Evolutionary conservation across 176 grass and related monocot species (phyloP), one percentile per base, ranked within the genome.

Genomic region (Phoenix roebelenii): DNA sequence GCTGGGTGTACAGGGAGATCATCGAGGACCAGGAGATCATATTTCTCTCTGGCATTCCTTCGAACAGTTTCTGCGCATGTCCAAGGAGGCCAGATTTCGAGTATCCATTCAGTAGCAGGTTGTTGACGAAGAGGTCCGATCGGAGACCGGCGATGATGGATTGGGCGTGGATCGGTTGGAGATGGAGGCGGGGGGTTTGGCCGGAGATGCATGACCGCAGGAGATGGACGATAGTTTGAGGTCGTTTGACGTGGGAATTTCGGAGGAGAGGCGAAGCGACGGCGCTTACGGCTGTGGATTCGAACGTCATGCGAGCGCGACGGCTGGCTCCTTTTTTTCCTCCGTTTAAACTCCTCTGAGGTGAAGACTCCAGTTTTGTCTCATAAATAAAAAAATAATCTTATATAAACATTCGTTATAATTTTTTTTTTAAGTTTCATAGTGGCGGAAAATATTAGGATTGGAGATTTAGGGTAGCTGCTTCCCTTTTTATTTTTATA

Each of bases 1-100:
- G 62, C 32, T 78, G 70, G 20, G 79, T 15, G 66, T 81, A 89
- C 85, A 86, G 78, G 82, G 84, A 86, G 66, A 86, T 89, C 73
- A 48, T 73, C 0, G 79, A 83, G n/a, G 76, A 78, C 85, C 90
- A 89, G 64, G 90, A 81, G 58, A 86, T 70, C 17, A 83, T 58
- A 49, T 95, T 83, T 5, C 72, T 81, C 5, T 69, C 24, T 0
- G 57, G 64, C 76, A 86, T 89, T 57, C 67, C 18, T 23, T 89
- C 79, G 79, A 95, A 89, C 63, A 89, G 51, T 24, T 18, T 9
- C 23, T 69, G 82, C 6, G 90, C 90, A 12, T 65, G 44, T 0
- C 17, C 4, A 61, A 78, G 63, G 28, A 50, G 57, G 24, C 70
- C 76, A 5, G 70, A 70, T 69, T 95, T 86, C 0, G 70, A 72